Conservation (phyloP, 2,329 filamentous ascomycete species). For the Rutstroemia sydowiana region DNA sequence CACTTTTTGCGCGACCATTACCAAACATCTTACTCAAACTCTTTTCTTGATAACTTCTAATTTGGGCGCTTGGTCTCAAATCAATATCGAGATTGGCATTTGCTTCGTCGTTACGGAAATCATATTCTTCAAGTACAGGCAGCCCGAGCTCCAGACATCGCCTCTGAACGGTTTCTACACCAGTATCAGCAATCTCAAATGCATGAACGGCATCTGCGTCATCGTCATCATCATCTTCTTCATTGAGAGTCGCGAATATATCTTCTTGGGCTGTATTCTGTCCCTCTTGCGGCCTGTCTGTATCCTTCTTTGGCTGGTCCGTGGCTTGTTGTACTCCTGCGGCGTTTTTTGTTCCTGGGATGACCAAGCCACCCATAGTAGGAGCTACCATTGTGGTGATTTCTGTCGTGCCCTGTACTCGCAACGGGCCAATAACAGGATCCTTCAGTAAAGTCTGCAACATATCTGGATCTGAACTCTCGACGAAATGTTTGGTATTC, state of each 20-base stretch:
- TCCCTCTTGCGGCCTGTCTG: constrained; percentile 39
- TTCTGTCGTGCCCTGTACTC: constrained; percentile 62
- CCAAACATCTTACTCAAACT: constrained; percentile 99
- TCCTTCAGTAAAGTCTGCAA: constrained; percentile 83
- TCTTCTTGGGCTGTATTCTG: constrained; percentile 54
- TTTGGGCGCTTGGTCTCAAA: constrained; percentile 79
- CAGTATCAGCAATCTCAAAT: constrained; percentile 79
- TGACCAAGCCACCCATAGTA: constrained; percentile 80
- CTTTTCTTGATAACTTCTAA: constrained; percentile 93
- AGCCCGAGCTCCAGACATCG: constrained; percentile 80
- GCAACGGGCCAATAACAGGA: constrained; percentile 68
- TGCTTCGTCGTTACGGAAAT: constrained; percentile 83
- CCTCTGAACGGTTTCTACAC: constrained; percentile 81
- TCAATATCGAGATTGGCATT: constrained; percentile 94
- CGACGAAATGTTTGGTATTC: constrained; percentile 89
- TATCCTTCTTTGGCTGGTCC: constrained; percentile 32
- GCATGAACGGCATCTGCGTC: constrained; percentile 83
- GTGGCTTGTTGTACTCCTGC: constrained; percentile 74
- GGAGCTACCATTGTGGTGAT: constrained; percentile 77
- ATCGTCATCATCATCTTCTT: constrained; percentile 77
- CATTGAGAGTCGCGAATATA: constrained; percentile 64
- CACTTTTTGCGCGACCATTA: constrained; percentile 92
- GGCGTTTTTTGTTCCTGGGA: constrained; percentile 89
- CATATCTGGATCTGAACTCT: constrained; percentile 81
- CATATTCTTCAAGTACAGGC: constrained; percentile 92